phyloP scores from a whole-genome alignment of 192 early-diverging fungal genomes.

The Gigaspora rosea region DNA sequence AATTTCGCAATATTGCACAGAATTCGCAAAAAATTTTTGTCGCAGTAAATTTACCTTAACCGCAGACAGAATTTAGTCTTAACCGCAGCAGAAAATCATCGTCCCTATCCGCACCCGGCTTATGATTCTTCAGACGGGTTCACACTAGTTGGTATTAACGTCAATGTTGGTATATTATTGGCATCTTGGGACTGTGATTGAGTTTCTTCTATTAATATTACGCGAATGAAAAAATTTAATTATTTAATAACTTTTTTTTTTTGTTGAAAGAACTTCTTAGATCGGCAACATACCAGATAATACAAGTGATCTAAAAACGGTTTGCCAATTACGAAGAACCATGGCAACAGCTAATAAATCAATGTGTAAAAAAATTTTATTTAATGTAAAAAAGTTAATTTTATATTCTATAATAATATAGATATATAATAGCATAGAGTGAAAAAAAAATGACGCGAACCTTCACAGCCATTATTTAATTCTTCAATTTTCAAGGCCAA shows the following conservation, averaged over 20 bases:
- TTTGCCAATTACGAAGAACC: constrained; percentile 22
- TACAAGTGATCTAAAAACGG: constrained; percentile 11
- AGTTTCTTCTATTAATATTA: constrained; percentile 3
- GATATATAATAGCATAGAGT: no score
- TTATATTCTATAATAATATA: neutral
- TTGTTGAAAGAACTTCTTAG: no score
- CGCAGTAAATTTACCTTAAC: no score
- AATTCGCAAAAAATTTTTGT: no score
- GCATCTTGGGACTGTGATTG: neutral
- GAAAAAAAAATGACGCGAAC: neutral
- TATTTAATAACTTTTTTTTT: no score
- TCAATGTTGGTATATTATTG: no score
- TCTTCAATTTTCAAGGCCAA: constrained; percentile 14
- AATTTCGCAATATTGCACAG: no score
- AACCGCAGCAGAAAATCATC: no score
- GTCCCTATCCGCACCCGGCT: no score
- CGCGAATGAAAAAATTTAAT: neutral
- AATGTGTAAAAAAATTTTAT: neutral
- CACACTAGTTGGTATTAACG: no score
- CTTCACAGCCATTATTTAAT: constrained; percentile 11
- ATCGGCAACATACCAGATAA: constrained; percentile 5
- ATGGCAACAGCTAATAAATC: constrained; percentile 8
- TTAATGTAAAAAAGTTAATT: neutral
- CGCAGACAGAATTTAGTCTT: no score
- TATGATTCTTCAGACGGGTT: no score